phyloP scores from a whole-genome alignment of 176 grass and related monocot species.

The Oryza punctata region DNA sequence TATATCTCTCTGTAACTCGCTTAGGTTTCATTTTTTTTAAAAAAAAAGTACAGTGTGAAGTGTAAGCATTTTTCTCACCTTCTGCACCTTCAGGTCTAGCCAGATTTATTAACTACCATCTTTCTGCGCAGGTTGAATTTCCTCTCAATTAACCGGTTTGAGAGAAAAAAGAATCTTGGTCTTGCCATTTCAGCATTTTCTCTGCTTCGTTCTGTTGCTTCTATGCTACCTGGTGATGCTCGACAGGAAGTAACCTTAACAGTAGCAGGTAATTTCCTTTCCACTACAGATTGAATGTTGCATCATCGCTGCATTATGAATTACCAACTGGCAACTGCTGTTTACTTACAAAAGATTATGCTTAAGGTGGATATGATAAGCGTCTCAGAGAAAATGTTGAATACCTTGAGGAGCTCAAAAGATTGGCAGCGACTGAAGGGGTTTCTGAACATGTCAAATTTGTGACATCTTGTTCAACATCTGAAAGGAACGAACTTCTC shows the following conservation, averaged over 20 bases:
- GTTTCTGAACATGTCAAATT: conserved; percentile 71
- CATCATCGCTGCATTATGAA: not conserved
- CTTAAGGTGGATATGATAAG: conserved; percentile 85
- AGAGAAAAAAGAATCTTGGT: conserved; percentile 94
- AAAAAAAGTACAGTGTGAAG: not conserved
- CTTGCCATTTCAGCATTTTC: conserved; percentile 95
- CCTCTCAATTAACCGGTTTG: conserved; percentile 92
- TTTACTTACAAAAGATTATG: conserved; percentile 30
- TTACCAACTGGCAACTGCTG: not conserved
- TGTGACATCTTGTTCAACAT: conserved; percentile 79
- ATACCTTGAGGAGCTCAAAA: conserved; percentile 86
- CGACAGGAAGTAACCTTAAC: conserved; percentile 68
- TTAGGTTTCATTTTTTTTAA: conserved; percentile 13
- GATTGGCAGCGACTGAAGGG: conserved; percentile 58
- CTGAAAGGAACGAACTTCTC: conserved; percentile 93
- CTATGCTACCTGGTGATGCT: conserved; percentile 38
- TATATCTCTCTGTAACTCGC: conserved; percentile 54
- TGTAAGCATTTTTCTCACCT: not conserved
- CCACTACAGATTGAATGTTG: conserved; percentile 3
- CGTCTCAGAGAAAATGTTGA: conserved; percentile 97
- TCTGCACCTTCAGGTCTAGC: not conserved
- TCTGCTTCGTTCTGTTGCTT: conserved; percentile 59
- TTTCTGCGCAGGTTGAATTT: conserved; percentile 85
- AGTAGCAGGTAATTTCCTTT: conserved; percentile 59
- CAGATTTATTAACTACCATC: conserved; percentile 1